These are phyloP conservation scores for Alopecurus myosuroides DNA, from an alignment of 176 grass and related monocot species.

Conservation along the genomic window DNA sequence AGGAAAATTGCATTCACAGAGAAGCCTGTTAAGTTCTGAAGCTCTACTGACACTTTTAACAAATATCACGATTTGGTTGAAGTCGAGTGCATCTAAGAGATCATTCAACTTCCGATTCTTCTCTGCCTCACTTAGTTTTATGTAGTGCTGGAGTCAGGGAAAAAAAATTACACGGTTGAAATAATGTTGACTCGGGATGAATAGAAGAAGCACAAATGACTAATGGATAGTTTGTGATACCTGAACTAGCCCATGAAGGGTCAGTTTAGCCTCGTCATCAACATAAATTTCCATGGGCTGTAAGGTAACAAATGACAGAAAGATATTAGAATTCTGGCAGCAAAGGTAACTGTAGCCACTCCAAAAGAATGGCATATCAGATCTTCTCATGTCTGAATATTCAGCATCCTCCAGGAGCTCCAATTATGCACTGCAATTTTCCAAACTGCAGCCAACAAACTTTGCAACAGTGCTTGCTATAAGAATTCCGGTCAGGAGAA, in stretches of 20 bases:
- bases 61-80: constrained; percentile 98
- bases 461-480: constrained; percentile 28
- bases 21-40: constrained; percentile 93
- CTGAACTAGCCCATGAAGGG: constrained; percentile 98
- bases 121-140: constrained; percentile 85
- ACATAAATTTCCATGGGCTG: constrained; percentile 99
- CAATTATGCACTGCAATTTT: constrained; percentile 20
- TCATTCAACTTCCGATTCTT: constrained; percentile 99
- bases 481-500: neutral
- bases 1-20: constrained; percentile 95
- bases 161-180: neutral
- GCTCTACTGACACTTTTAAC: constrained; percentile 92
- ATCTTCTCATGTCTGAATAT: constrained; percentile 20
- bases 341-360: constrained; percentile 52
- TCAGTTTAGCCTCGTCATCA: constrained; percentile 97
- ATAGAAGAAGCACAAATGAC: neutral
- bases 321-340: constrained; percentile 46
- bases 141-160: constrained; percentile 63
- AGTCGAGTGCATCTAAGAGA: constrained; percentile 95
- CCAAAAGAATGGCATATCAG: constrained; percentile 56
- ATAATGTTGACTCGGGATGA: neutral
- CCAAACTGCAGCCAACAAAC: neutral
- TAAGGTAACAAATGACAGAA: constrained; percentile 67
- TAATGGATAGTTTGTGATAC: constrained; percentile 6
- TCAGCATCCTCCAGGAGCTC: constrained; percentile 30